Base-by-base conservation (phyloP, 768 basidiomycete species). In the Roridomyces roridus region DNA sequence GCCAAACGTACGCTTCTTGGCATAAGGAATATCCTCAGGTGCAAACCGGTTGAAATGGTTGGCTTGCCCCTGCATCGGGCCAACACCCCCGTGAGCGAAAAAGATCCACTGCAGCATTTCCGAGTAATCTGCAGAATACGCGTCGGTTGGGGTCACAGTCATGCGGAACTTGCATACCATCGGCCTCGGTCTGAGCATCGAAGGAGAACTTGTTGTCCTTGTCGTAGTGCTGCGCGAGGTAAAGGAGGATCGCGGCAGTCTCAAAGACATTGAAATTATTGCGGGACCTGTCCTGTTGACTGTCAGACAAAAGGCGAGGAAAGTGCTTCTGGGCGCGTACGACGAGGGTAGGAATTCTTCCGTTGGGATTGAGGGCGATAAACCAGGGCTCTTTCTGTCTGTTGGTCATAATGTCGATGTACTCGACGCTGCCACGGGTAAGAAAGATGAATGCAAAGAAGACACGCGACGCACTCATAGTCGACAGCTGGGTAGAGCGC, bases 11-110 rank as follows among this genome's bases (percentile, higher is more conserved):
- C 87, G 81, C 62, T 85, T 86, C 71, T 85, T 87, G 26, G 78
- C 86, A 52, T 87, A 92, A 15, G 85, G 84, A 58, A 90, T 77
- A 54, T 88, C 82, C 63, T 87, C 88, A 4, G 85, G 82, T 2
- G 88, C 87, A 60, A 66, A 80, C n/a, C 71, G 70, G 50, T 74
- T 77, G 75, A 94, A 95, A 74, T 92, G 89, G 67, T 85, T 83
- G 11, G 89, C 87, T 74, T 92, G 89, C 26, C 91, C 89, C 77
- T 94, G 91, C 90, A 93, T 94, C n/a, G 92, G 91, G 24, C 91
- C 91, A 21, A 92, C 71, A 23, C 88, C 91, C 1, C 89, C 91
- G 67, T 92, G 89, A 14, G 86, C 82, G 62, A 94, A 95, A 77
- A 94, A 92, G 47, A 94, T 85, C 94, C 92, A 96, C 67, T 92